phyloP scores from a whole-genome alignment of 2,329 filamentous ascomycete genomes.

The Chalara sp. region DNA sequence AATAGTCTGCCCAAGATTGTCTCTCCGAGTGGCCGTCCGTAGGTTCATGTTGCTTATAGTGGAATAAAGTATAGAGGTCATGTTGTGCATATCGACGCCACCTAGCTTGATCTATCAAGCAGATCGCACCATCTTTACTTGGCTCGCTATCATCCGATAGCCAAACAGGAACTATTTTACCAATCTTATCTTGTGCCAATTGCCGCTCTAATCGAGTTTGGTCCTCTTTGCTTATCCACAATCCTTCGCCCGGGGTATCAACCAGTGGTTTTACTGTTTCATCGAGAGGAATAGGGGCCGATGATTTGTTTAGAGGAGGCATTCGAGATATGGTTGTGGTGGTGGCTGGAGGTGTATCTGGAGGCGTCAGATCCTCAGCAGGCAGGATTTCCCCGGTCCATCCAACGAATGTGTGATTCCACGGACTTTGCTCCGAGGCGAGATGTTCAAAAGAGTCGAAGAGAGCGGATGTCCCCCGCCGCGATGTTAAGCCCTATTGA shows the following conservation, averaged over 20 bases:
- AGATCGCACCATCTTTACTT: slow-evolving; percentile 53
- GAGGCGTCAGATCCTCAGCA: slow-evolving; percentile 39
- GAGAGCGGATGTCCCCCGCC: slow-evolving; percentile 82
- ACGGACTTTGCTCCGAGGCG: slow-evolving; percentile 73
- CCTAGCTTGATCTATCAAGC: slow-evolving; percentile 72
- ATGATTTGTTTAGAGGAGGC: slow-evolving; percentile 62
- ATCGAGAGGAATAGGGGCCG: slow-evolving; percentile 73
- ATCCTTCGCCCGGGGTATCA: slow-evolving; percentile 57
- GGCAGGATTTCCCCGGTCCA: slow-evolving; percentile 86
- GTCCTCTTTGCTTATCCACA: slow-evolving; percentile 65
- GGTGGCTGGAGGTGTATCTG: slow-evolving; percentile 41
- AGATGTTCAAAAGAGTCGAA: slow-evolving; percentile 89
- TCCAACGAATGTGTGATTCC: slow-evolving; percentile 88
- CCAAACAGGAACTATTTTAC: slow-evolving; percentile 84
- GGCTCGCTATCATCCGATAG: slow-evolving; percentile 70
- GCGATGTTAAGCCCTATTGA: slow-evolving; percentile 62
- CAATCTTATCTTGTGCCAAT: slow-evolving; percentile 64
- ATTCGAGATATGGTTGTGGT: slow-evolving; percentile 35
- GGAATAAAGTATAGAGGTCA: slow-evolving; percentile 86
- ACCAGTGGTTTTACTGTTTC: slow-evolving; percentile 45
- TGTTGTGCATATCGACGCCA: slow-evolving; percentile 91
- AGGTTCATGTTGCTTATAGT: slow-evolving; percentile 93
- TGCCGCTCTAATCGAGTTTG: slow-evolving; percentile 67
- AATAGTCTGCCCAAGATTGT: slow-evolving; percentile 86
- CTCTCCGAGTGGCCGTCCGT: slow-evolving; percentile 77